Evolutionary conservation across 352 stramenopile species (phyloP).

Genomic region (Blastocystis sp.): DNA sequence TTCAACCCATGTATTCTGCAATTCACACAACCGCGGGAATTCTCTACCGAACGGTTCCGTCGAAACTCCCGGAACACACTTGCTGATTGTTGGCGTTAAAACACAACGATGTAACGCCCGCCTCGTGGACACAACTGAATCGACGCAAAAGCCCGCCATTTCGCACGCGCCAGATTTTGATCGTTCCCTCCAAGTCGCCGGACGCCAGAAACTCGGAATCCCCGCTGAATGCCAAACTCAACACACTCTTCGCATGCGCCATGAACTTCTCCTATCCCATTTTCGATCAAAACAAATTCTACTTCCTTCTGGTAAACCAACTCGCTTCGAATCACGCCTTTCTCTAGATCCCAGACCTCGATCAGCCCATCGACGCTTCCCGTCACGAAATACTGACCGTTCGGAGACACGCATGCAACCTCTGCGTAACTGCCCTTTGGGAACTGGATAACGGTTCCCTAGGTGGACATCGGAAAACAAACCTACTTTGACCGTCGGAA

Average conservation of each 20-base stretch:
- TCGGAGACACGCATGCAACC: slow-evolving; percentile 71
- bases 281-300: not conserved
- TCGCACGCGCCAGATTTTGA: slow-evolving; percentile 5
- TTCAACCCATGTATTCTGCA: slow-evolving; percentile 76
- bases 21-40: not conserved
- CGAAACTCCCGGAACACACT: slow-evolving; percentile 75
- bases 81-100: slow-evolving; percentile 78
- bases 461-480: slow-evolving; percentile 16
- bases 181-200: slow-evolving; percentile 70
- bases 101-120: slow-evolving; percentile 72
- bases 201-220: slow-evolving; percentile 77
- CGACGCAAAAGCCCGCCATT: not conserved
- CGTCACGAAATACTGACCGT: slow-evolving; percentile 76
- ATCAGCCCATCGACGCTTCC: slow-evolving; percentile 83
- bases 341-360: slow-evolving; percentile 82
- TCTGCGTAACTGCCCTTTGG: slow-evolving; percentile 71
- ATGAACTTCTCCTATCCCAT: slow-evolving; percentile 74
- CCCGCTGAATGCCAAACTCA: slow-evolving; percentile 73
- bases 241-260: slow-evolving; percentile 74
- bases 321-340: slow-evolving; percentile 76
- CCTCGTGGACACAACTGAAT: slow-evolving; percentile 72
- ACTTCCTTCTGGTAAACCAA: slow-evolving; percentile 74
- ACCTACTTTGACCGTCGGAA: not conserved
- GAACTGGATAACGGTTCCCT: slow-evolving; percentile 75
- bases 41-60: slow-evolving; percentile 69